Conservation (phyloP, 169 alveolate genomes). For the Eimeria necatrix region DNA sequence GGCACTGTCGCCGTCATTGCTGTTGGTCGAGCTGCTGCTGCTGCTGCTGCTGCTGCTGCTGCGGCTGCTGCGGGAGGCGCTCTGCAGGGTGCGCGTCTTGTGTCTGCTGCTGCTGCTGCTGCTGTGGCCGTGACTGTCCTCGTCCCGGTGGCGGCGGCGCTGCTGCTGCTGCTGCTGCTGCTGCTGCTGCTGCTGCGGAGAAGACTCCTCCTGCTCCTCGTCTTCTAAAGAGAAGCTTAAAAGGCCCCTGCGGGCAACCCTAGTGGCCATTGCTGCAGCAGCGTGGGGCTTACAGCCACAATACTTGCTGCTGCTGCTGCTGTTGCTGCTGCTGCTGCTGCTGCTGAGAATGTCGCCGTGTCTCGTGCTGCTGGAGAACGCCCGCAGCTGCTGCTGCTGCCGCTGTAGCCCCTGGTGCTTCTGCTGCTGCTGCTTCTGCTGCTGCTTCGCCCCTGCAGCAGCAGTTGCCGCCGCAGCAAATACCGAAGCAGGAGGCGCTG, state of each 20-base stretch:
- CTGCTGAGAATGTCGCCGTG: not conserved
- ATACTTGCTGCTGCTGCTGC: not conserved
- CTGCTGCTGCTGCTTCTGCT: not conserved
- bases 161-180: slow-evolving; percentile 13
- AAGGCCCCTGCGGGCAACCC: slow-evolving; percentile 33
- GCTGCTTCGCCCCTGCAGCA: no score
- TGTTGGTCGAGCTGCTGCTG: no score
- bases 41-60: slow-evolving; percentile 9
- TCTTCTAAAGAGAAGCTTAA: slow-evolving; percentile 5
- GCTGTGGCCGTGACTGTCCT: not conserved
- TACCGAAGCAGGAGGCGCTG: not conserved
- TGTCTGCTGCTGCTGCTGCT: slow-evolving; percentile 2
- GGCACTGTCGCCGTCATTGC: not conserved
- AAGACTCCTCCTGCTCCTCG: not conserved
- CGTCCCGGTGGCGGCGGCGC: not conserved
- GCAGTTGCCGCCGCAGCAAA: not conserved
- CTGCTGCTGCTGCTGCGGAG: not conserved
- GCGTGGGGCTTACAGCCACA: not conserved
- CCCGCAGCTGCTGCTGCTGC: not conserved
- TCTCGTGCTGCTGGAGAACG: not conserved
- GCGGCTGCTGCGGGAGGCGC: no score
- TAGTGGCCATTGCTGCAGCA: not conserved
- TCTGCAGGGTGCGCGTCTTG: no score
- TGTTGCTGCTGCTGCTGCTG: not conserved
- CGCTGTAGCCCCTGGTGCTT: not conserved